Evolutionary conservation across 495 filamentous ascomycete genomes (phyloP), one percentile per base, ranked within the genome.

Genomic region (Aspergillus bertholletiae): DNA sequence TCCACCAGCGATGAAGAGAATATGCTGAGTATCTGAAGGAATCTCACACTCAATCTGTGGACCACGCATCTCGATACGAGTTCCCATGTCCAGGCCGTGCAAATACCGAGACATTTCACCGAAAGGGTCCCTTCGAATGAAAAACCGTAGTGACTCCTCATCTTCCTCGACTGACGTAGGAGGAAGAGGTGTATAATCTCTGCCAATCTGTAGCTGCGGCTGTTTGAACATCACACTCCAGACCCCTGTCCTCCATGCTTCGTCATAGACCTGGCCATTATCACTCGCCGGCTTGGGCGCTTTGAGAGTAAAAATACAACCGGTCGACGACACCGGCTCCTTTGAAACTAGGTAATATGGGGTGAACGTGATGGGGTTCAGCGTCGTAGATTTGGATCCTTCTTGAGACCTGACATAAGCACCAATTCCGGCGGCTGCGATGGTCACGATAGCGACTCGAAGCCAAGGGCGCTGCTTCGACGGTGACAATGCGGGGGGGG

Each of bases 161-260:
- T 72, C 63, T 37, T 70, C 68, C 21, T 63, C 65, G 27, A 49
- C 45, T 7, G 56, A 55, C 1, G 55, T 57, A 9, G 83, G 73
- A 0, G 94, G 93, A 0, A 97, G 72, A 0, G 93, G 91, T 11
- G 94, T 97, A 67, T 98, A 98, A 17, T 86, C 82, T 48, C 94
- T 73, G 34, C 88, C 87, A 45, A 98, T 93, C 64, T 96, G 90
- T 48, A 97, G 61, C 63, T 95, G 84, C 8, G 94, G 94, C 68
- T 98, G 93, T 67, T 96, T 96, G 62, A 96, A 78, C 78, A 96
- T 89, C 15, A 97, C 85, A 54, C 86, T 90, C 85, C 90, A 92
- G 34, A 94, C 74, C 1, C 88, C 88, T 6, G 75, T 75, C 46
- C 68, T 67, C 79, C 82, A 85, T 51, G 72, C 73, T 30, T 77